These are phyloP conservation scores for Staphylotrichum tortipilum DNA, from an alignment of 495 filamentous ascomycete species.

Conservation along the genomic window DNA sequence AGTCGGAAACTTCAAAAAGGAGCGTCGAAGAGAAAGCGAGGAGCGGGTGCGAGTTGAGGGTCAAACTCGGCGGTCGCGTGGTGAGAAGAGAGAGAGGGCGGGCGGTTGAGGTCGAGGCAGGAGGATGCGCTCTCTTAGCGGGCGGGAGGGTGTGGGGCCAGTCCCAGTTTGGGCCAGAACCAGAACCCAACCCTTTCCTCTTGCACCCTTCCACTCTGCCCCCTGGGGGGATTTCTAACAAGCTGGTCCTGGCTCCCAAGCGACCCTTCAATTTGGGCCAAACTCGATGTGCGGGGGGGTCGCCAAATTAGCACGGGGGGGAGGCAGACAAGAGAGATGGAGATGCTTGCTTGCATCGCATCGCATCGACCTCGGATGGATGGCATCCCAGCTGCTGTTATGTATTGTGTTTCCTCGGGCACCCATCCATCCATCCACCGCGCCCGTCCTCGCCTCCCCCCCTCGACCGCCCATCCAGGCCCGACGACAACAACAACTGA, in stretches of 20 bases:
- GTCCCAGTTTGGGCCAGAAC: constrained; percentile 6
- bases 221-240: too few species aligned
- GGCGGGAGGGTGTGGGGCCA: constrained; percentile 10
- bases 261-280: constrained; percentile 15
- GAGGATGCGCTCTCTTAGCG: constrained; percentile 4
- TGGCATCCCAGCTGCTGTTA: too few species aligned
- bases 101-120: background rate
- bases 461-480: too few species aligned
- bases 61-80: constrained; percentile 9
- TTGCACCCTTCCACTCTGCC: too few species aligned
- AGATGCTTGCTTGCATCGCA: too few species aligned
- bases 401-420: too few species aligned
- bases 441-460: too few species aligned
- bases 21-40: constrained; percentile 26
- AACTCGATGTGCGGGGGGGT: constrained; percentile 10
- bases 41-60: constrained; percentile 15
- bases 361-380: too few species aligned
- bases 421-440: too few species aligned
- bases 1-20: constrained; percentile 21
- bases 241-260: constrained; percentile 18
- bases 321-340: too few species aligned
- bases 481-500: too few species aligned
- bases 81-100: constrained; percentile 12
- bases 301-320: constrained; percentile 7
- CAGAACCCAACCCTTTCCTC: too few species aligned